Base-by-base conservation (phyloP, 345 rosid species). In the Citrus australasica region DNA sequence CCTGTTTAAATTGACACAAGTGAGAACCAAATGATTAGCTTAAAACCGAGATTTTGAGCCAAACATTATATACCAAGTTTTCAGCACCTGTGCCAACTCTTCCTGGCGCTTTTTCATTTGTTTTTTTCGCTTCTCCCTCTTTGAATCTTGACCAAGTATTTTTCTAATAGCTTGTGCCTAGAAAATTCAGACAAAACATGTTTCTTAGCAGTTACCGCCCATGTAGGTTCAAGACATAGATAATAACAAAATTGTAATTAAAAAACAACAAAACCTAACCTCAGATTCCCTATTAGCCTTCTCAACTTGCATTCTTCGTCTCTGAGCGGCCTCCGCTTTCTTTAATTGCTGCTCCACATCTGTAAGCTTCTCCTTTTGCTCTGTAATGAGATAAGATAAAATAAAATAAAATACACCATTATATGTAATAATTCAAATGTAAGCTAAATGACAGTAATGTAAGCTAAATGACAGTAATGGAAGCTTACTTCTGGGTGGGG, bases 101-200 rank as follows among this genome's bases (percentile, higher is more conserved):
- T 92, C 98, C 68, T 78, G 97, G 30, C 92, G 94, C 82, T 87
- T 92, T 82, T 92, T 94, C 0, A 80, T 88, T 85, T 94, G 91
- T 60, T 88, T 95, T 83, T 92, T 98, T 63, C 92, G 90, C 79
- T 93, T 97, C 94, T 92, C 93, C 86, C 98, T 83, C 82, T 76
- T 87, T 16, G 99, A 94, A 85, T 93, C 98, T 85, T 94, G 98
- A 66, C 98, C 98, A 11, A 94, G 98, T 78, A 97, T 94, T 90
- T 94, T 97, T 71, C 92, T 85, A 38, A 94, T 94, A 74, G 98
- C 99, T 84, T 90, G 98, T 55, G 90, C 97, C 99, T 96, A 82
- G 69, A 79, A 73, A 79, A 69, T 28, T 37, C 48, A 64, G 51
- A 71, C 46, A 33, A 73, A 71, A 73, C 77, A 79, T 74, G 64